Conservation (phyloP, 768 basidiomycete species). For the Lanmaoa rubissima region DNA sequence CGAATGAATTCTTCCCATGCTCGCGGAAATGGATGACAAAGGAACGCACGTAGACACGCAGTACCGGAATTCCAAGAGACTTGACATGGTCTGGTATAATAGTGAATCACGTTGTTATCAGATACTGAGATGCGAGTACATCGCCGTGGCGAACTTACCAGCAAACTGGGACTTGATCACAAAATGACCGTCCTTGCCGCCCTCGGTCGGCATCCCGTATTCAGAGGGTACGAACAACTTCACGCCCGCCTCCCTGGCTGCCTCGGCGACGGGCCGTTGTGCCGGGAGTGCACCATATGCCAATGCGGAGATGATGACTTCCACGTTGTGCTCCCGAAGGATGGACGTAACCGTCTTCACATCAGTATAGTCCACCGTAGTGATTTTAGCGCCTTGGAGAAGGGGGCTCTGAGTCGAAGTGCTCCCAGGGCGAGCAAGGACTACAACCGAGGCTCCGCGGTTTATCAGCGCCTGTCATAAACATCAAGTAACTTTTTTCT, state of each 20-base stretch:
- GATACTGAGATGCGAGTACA: background rate
- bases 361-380: slow-evolving; percentile 29
- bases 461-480: slow-evolving; percentile 21
- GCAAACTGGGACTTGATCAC: slow-evolving; percentile 30
- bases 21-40: background rate
- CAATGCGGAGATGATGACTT: slow-evolving; percentile 36
- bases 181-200: slow-evolving; percentile 26
- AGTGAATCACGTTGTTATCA: background rate
- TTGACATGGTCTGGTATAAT: slow-evolving; percentile 28
- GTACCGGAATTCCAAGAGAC: slow-evolving; percentile 28
- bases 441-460: slow-evolving; percentile 26
- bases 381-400: slow-evolving; percentile 28
- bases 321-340: slow-evolving; percentile 31
- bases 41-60: slow-evolving; percentile 34
- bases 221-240: slow-evolving; percentile 41
- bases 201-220: slow-evolving; percentile 36
- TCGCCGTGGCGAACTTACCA: slow-evolving; percentile 13
- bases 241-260: slow-evolving; percentile 37
- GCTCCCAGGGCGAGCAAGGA: slow-evolving; percentile 24
- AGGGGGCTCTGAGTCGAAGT: slow-evolving; percentile 14
- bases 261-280: slow-evolving; percentile 33
- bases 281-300: slow-evolving; percentile 25
- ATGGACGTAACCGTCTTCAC: slow-evolving; percentile 24
- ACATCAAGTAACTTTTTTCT: background rate
- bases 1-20: background rate